These are phyloP conservation scores for Grifola frondosa DNA, from an alignment of 1,284 basidiomycete species.

Conservation along the genomic window DNA sequence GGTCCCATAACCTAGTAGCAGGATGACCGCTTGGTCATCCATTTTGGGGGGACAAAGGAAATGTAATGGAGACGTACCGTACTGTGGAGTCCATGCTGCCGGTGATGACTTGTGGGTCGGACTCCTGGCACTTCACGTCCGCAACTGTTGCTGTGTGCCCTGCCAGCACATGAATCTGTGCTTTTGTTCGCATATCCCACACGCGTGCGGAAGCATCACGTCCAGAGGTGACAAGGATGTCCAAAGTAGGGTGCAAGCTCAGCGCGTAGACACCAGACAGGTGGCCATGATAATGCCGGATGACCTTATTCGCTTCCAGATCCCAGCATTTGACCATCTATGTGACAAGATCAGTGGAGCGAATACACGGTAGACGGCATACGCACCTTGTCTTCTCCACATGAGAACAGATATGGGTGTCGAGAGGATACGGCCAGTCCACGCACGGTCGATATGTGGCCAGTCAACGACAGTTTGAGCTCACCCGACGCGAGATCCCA, in stretches of 20 bases:
- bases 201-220: conserved; percentile 95
- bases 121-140: conserved; percentile 92
- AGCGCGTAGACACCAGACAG: conserved; percentile 94
- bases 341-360: neutral
- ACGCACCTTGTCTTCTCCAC: conserved; percentile 92
- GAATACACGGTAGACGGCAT: neutral
- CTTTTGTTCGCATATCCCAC: conserved; percentile 99
- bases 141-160: conserved; percentile 96
- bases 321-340: conserved; percentile 99
- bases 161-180: conserved; percentile 89
- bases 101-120: conserved; percentile 96
- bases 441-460: conserved; percentile 96
- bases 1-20: conserved; percentile 97
- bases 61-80: conserved; percentile 48
- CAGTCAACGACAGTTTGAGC: conserved; percentile 92
- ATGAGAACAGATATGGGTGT: conserved; percentile 97
- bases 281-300: conserved; percentile 97
- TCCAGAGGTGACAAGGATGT: conserved; percentile 92
- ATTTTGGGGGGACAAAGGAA: neutral
- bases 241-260: conserved; percentile 91
- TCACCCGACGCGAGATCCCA: conserved; percentile 98
- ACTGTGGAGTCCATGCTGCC: conserved; percentile 98
- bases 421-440: conserved; percentile 90
- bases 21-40: too few species aligned
- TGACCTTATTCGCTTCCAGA: conserved; percentile 97